Base-by-base conservation (phyloP, 2,329 filamentous ascomycete species). In the Ampelomyces quisqualis region DNA sequence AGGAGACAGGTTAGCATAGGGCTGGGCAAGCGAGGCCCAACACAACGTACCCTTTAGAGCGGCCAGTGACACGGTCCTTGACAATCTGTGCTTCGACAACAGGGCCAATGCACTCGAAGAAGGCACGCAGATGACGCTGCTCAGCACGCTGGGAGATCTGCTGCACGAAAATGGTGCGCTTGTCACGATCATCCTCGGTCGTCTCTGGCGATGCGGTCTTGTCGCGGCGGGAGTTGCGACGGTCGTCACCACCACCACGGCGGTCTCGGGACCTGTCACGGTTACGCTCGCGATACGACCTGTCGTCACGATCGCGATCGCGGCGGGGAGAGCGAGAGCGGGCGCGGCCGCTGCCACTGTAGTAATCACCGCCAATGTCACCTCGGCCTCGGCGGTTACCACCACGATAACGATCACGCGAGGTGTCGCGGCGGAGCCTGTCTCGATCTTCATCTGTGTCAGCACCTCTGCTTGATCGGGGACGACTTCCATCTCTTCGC, bases 31-130 rank as follows among this genome's bases (percentile, higher is more conserved):
- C 11, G 17, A 21, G 23, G 6, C 10, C 45, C 21, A 34, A 11
- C 29, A 28, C 34, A 38, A 69, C 86, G 65, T 77, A 95, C 91
- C 93, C 93, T 78, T 98, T 98, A 49, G 90, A 96, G 72, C 93
- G 88, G 59, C 90, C 88, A 73, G 90, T 96, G 50, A 98, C 90
- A 49, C 93, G 82, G 62, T 98, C 93, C 72, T 97, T 97, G 38
- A 98, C 93, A 62, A 98, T 98, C 74, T 97, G 93, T 35, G 93
- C 93, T 69, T 97, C 93, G 60, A 93, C 94, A 40, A 98, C 93
- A 26, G 88, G 84, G 50, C 93, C 93, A 59, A 93, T 86, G 71
- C 91, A 90, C 69, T 95, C 89, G 64, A 98, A 98, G 70, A 98
- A 98, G 48, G 84, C 81, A 69, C 94, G 91, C 51, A 98, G 78